phyloP scores from a whole-genome alignment of 2,329 filamentous ascomycete genomes.

The Hypoxylon sp. region DNA sequence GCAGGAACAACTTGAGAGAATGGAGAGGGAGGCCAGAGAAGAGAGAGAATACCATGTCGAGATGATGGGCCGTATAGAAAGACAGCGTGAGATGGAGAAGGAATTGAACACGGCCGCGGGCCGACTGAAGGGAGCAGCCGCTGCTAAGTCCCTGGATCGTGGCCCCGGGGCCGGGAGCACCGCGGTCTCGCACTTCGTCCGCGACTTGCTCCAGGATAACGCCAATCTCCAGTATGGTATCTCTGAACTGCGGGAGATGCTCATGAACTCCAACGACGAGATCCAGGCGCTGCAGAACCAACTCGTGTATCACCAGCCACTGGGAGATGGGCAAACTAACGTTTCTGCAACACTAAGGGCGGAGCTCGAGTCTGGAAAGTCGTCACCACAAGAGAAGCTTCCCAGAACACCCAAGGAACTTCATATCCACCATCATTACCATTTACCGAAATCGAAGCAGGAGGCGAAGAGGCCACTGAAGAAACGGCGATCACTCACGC shows the following conservation, averaged over 20 bases:
- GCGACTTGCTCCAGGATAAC: constrained; percentile 95
- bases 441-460: constrained; percentile 71
- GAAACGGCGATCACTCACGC: constrained; percentile 74
- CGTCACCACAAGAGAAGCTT: constrained; percentile 51
- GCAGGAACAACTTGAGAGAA: constrained; percentile 87
- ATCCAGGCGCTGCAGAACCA: constrained; percentile 89
- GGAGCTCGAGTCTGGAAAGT: constrained; percentile 71
- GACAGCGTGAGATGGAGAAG: constrained; percentile 82
- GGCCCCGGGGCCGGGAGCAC: constrained; percentile 70
- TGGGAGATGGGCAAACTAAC: constrained; percentile 59
- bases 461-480: constrained; percentile 76
- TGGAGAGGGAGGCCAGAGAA: constrained; percentile 84
- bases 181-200: constrained; percentile 95
- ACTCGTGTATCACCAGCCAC: constrained; percentile 80
- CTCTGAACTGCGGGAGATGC: constrained; percentile 88
- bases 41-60: constrained; percentile 87
- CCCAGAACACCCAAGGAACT: constrained; percentile 75
- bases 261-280: constrained; percentile 92
- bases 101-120: constrained; percentile 84
- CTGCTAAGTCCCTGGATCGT: constrained; percentile 72
- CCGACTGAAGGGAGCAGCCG: constrained; percentile 84
- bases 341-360: constrained; percentile 72
- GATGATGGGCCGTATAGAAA: constrained; percentile 84
- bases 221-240: constrained; percentile 93
- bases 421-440: constrained; percentile 96